Evolutionary conservation across 257 asterid species (phyloP).

Genomic region (Catharanthus roseus): DNA sequence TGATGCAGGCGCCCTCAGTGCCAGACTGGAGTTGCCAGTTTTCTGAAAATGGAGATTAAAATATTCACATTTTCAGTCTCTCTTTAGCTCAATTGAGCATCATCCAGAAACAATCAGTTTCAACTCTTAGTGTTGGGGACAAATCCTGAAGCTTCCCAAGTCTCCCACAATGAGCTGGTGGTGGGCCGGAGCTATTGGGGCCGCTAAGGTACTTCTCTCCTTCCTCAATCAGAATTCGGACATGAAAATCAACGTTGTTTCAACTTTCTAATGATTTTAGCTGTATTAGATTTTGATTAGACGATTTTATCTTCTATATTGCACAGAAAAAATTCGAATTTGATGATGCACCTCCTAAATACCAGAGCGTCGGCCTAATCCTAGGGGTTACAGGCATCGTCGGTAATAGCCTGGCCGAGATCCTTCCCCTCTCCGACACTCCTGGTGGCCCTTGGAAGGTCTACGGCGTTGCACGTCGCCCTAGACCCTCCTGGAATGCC

Average conservation of each 20-base stretch:
- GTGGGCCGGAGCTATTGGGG: conserved; percentile 94
- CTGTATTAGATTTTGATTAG: background rate
- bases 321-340: conserved; percentile 59
- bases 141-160: too few relatives aligned
- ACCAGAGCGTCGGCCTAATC: conserved; percentile 74
- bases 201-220: conserved; percentile 47
- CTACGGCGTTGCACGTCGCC: conserved; percentile 87
- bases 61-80: too few relatives aligned
- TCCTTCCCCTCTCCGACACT: conserved; percentile 89
- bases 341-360: conserved; percentile 56
- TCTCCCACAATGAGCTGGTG: conserved; percentile 69
- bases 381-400: conserved; percentile 93
- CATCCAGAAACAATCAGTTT: too few relatives aligned
- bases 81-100: too few relatives aligned
- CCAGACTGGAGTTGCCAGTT: too few relatives aligned
- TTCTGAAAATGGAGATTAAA: too few relatives aligned
- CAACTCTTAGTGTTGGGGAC: too few relatives aligned
- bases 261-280: background rate
- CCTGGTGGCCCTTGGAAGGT: conserved; percentile 99
- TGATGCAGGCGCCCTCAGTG: too few relatives aligned
- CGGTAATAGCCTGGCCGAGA: conserved; percentile 91
- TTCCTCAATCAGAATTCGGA: too few relatives aligned
- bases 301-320: background rate
- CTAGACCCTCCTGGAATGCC: conserved; percentile 74
- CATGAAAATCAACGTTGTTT: background rate